A percentile compares a stretch with the other conserved stretches of the same genome.
These are phyloP conservation scores for Sporothrix phasma DNA, from an alignment of 2,329 filamentous ascomycete genomes.

Conservation along the genomic window DNA sequence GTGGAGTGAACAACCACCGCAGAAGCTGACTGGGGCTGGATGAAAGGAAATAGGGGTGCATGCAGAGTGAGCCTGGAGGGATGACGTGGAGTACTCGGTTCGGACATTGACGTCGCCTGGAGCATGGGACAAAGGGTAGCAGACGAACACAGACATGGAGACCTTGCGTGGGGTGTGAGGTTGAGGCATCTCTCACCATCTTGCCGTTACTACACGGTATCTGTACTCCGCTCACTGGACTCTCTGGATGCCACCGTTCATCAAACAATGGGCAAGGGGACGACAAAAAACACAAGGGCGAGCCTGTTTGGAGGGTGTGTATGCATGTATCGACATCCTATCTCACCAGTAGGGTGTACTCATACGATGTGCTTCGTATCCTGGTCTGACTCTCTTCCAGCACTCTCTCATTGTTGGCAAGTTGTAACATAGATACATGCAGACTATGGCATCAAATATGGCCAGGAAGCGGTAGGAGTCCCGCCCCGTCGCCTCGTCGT, in stretches of 20 bases:
- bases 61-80: too few relatives aligned
- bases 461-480: not conserved
- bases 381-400: not conserved
- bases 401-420: not conserved
- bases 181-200: not conserved
- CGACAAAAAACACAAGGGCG: not conserved
- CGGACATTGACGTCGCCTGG: not conserved
- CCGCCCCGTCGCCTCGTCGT: not conserved
- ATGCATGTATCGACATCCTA: not conserved
- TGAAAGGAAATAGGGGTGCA: not conserved
- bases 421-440: too few relatives aligned
- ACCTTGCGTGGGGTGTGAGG: not conserved
- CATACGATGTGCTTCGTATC: too few relatives aligned
- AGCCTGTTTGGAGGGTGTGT: not conserved
- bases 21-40: not conserved
- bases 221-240: too few relatives aligned
- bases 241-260: not conserved
- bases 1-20: not conserved
- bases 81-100: too few relatives aligned
- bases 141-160: not conserved
- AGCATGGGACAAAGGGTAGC: not conserved
- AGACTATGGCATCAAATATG: not conserved
- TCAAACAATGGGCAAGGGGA: not conserved
- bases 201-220: not conserved
- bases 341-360: too few relatives aligned